Evolutionary conservation across 306 rosid genomes (phyloP).

Genomic region (Rubus parviflorus): DNA sequence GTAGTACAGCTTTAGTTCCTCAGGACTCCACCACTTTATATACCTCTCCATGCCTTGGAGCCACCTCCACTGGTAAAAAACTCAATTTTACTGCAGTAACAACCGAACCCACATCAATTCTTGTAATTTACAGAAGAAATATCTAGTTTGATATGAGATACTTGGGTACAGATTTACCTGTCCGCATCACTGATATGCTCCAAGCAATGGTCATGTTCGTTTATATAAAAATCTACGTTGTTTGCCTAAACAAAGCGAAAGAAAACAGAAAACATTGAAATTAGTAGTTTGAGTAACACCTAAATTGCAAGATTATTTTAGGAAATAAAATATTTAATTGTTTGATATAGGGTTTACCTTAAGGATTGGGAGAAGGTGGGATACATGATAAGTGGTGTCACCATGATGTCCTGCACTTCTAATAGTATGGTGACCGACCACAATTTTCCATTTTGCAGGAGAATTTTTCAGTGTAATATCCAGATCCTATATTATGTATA

Average conservation of each 20-base stretch:
- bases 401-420: constrained; percentile 73
- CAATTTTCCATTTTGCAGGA: constrained; percentile 72
- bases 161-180: constrained; percentile 53
- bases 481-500: constrained; percentile 19
- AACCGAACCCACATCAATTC: background rate
- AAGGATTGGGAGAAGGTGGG: constrained; percentile 67
- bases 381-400: constrained; percentile 51
- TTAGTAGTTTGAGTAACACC: background rate
- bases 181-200: constrained; percentile 55
- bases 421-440: constrained; percentile 84
- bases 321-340: background rate
- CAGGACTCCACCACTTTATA: constrained; percentile 24
- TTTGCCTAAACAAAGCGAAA: constrained; percentile 54
- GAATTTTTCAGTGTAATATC: constrained; percentile 44
- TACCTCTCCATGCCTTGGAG: constrained; percentile 87
- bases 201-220: constrained; percentile 89
- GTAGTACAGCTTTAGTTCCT: constrained; percentile 57
- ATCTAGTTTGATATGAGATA: constrained; percentile 22
- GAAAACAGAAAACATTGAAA: background rate
- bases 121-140: background rate
- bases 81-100: constrained; percentile 49
- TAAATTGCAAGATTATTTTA: background rate
- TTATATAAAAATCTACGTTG: constrained; percentile 61
- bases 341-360: constrained; percentile 29
- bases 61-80: constrained; percentile 89